A percentile compares a stretch with the other conserved stretches of the same genome.
These are phyloP conservation scores for Aspergillus sclerotioniger DNA, from an alignment of 495 filamentous ascomycete genomes.

Conservation along the genomic window DNA sequence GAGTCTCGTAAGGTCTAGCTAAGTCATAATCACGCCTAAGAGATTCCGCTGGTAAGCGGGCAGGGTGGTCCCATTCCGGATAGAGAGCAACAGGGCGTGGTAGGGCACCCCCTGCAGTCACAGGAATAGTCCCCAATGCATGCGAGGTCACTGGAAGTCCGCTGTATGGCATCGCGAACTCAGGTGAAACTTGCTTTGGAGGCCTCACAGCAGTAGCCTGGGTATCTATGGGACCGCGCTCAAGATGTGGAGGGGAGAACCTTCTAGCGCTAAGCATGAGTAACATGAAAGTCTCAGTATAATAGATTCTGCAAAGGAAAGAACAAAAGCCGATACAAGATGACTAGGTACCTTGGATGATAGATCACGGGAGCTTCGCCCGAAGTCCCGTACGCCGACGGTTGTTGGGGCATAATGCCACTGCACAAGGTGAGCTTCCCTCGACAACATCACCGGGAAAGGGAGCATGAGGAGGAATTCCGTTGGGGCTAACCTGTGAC, in stretches of 20 bases:
- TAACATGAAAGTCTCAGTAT: constrained; percentile 16
- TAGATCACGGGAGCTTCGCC: constrained; percentile 37
- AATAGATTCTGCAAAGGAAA: constrained; percentile 9
- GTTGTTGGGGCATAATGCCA: constrained; percentile 36
- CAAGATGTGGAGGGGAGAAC: constrained; percentile 31
- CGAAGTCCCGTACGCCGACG: constrained; percentile 32
- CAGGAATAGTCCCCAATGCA: constrained; percentile 35
- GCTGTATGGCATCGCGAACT: constrained; percentile 34
- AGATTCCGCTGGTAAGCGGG: constrained; percentile 32
- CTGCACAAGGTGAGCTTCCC: constrained; percentile 32
- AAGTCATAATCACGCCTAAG: constrained; percentile 34
- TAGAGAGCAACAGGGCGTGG: constrained; percentile 30
- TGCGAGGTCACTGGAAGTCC: constrained; percentile 30
- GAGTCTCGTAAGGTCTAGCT: constrained; percentile 32
- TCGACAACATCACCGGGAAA: constrained; percentile 2
- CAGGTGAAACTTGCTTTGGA: constrained; percentile 23
- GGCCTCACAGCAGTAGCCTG: constrained; percentile 22
- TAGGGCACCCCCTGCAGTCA: constrained; percentile 35
- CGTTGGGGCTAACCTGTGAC: constrained; percentile 42
- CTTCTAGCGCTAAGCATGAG: constrained; percentile 34
- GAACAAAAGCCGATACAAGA: constrained; percentile 17
- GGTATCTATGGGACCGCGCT: constrained; percentile 32
- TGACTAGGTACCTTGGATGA: constrained; percentile 43
- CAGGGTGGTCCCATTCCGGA: constrained; percentile 38
- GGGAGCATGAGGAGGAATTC: constrained; percentile 9